Evolutionary conservation across 768 basidiomycete genomes (phyloP).

Genomic region (Vishniacozyma victoriae): DNA sequence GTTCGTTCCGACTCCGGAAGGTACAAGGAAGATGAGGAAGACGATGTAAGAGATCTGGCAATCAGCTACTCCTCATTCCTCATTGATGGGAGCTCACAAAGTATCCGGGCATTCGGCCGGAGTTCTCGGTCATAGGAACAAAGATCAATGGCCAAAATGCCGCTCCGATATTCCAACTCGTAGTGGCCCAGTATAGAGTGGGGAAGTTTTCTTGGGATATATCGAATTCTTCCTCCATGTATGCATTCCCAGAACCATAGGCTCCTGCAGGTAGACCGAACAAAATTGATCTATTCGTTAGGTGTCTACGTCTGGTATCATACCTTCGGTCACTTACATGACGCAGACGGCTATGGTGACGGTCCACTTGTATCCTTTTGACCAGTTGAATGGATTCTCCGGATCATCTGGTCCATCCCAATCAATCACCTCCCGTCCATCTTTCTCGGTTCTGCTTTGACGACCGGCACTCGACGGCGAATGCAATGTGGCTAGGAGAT

Average conservation of each 20-base stretch:
- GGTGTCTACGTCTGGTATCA: no score
- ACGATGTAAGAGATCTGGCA: conserved; percentile 5
- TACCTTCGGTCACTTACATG: neutral
- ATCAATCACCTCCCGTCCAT: conserved; percentile 3
- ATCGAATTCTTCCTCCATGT: conserved; percentile 5
- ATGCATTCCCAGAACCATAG: conserved; percentile 1
- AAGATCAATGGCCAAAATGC: conserved; percentile 2
- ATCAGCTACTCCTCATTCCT: neutral
- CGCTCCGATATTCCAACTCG: conserved; percentile 8
- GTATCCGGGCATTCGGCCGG: conserved; percentile 9
- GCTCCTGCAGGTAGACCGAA: conserved; percentile 5
- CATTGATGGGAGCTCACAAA: neutral
- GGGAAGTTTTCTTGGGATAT: conserved; percentile 4
- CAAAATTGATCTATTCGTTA: conserved; percentile 2
- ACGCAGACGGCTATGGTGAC: conserved; percentile 3
- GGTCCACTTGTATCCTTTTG: conserved; percentile 1
- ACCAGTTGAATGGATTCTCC: conserved; percentile 11
- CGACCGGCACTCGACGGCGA: no score
- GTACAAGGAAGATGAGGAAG: conserved; percentile 9
- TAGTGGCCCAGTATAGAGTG: conserved; percentile 2
- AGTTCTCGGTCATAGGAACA: conserved; percentile 8
- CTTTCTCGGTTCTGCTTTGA: neutral
- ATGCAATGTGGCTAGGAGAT: no score
- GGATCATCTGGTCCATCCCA: conserved; percentile 8
- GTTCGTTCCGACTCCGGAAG: conserved; percentile 2